These are phyloP conservation scores for Boeremia exigua DNA, from an alignment of 2,329 filamentous ascomycete species.

Conservation along the genomic window DNA sequence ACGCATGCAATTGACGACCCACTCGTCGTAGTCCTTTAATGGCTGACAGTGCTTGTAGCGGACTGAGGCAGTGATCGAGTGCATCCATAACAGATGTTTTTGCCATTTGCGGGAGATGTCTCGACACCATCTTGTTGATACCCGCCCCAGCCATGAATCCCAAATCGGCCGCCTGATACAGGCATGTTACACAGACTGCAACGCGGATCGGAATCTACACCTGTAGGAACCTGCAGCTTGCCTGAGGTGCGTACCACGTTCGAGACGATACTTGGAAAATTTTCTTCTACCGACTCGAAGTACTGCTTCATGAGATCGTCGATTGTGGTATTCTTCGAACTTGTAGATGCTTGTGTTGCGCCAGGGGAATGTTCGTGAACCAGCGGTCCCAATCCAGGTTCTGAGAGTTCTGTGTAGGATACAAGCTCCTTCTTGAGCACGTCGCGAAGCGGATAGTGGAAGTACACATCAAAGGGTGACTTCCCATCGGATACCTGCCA, in stretches of 20 bases:
- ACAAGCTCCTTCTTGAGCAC: slow-evolving; percentile 81
- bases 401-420: slow-evolving; percentile 65
- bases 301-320: slow-evolving; percentile 90
- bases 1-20: no score
- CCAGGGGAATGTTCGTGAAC: slow-evolving; percentile 39
- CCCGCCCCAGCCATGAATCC: slow-evolving; percentile 66
- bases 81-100: slow-evolving; percentile 73
- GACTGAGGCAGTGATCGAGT: slow-evolving; percentile 60
- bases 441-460: slow-evolving; percentile 86
- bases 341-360: slow-evolving; percentile 54
- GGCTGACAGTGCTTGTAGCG: background rate
- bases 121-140: slow-evolving; percentile 55
- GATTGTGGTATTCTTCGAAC: slow-evolving; percentile 81
- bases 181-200: slow-evolving; percentile 76
- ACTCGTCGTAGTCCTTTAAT: background rate
- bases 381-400: slow-evolving; percentile 57
- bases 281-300: slow-evolving; percentile 82
- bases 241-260: slow-evolving; percentile 94
- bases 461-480: slow-evolving; percentile 61
- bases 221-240: slow-evolving; percentile 68
- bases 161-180: slow-evolving; percentile 67
- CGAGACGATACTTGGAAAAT: slow-evolving; percentile 88
- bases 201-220: slow-evolving; percentile 23
- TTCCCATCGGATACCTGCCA: slow-evolving; percentile 81
- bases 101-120: slow-evolving; percentile 31